Conservation (phyloP, 2,329 filamentous ascomycete species). For the Aspergillus jensenii region DNA sequence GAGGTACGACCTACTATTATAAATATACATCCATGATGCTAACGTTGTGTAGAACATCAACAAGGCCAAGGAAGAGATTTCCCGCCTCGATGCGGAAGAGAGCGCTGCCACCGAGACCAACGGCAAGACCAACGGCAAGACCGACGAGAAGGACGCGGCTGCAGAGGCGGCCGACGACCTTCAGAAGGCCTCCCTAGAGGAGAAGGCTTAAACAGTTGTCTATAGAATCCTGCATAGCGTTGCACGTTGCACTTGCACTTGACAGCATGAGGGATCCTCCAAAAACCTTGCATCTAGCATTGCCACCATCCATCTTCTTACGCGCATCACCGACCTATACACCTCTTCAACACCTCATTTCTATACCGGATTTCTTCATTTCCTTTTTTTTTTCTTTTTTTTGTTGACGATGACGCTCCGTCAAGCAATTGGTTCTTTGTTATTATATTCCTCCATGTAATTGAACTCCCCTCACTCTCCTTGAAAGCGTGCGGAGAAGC, state of each 20-base stretch:
- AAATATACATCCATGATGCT: neutral
- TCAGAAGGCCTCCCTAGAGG: conserved; percentile 61
- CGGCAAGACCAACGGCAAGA: conserved; percentile 42
- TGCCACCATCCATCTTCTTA: conserved; percentile 18
- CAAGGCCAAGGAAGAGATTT: conserved; percentile 94
- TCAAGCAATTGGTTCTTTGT: conserved; percentile 5
- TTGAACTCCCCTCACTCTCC: conserved; percentile 8
- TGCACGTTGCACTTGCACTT: conserved; percentile 9
- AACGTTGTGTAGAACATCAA: conserved; percentile 75
- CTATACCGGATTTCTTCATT: neutral
- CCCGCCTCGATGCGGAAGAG: conserved; percentile 74
- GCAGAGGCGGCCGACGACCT: conserved; percentile 61
- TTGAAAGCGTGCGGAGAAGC: conserved; percentile 4
- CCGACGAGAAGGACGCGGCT: conserved; percentile 59
- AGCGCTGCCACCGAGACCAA: conserved; percentile 46
- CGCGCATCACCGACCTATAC: neutral
- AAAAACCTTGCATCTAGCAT: conserved; percentile 22
- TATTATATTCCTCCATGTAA: conserved; percentile 13
- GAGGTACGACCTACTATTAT: conserved; percentile 61
- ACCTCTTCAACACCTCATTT: neutral
- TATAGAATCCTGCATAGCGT: conserved; percentile 19
- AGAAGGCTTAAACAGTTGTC: conserved; percentile 40
- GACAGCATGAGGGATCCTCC: conserved; percentile 22
- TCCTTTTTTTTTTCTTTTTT: neutral
- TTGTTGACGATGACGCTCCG: conserved; percentile 5